Conservation (phyloP, 768 basidiomycete species). For the Rhodosporidiobolus sp. region DNA sequence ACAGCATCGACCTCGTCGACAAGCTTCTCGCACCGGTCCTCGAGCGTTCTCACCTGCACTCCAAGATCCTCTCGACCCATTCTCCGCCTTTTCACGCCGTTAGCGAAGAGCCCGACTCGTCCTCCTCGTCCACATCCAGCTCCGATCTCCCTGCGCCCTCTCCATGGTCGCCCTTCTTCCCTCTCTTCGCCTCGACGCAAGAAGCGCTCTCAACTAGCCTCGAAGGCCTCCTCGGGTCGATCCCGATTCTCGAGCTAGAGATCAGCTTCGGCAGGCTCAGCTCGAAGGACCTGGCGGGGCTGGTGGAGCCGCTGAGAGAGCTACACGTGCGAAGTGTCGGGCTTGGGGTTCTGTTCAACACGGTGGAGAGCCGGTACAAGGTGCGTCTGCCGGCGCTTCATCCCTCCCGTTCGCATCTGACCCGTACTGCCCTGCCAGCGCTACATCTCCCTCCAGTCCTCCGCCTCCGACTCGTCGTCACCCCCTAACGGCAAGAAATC, state of each 20-base stretch:
- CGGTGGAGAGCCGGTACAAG: slow-evolving; percentile 12
- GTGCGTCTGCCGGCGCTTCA: not conserved
- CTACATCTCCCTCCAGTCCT: not conserved
- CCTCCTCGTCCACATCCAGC: not conserved
- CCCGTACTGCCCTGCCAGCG: not conserved
- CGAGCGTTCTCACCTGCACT: slow-evolving; percentile 31
- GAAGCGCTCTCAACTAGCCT: slow-evolving; percentile 12
- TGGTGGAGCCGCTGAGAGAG: slow-evolving; percentile 21
- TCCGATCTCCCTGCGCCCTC: not conserved
- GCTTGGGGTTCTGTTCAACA: slow-evolving; percentile 15
- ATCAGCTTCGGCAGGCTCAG: slow-evolving; percentile 15
- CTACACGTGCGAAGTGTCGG: slow-evolving; percentile 19
- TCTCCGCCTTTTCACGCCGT: slow-evolving; percentile 1
- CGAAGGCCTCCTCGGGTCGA: slow-evolving; percentile 22
- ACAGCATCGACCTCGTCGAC: slow-evolving; percentile 43
- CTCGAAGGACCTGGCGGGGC: slow-evolving; percentile 20
- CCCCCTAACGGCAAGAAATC: not conserved
- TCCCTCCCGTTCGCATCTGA: too few species aligned
- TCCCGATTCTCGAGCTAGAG: slow-evolving; percentile 30
- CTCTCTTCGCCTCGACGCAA: not conserved
- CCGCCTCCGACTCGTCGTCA: not conserved
- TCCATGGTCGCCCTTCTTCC: not conserved
- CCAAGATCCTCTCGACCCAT: slow-evolving; percentile 14
- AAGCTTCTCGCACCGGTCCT: slow-evolving; percentile 44
- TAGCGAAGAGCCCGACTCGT: not conserved